Evolutionary conservation across 441 rosid genomes (phyloP).

Genomic region (Erodium moschatum): DNA sequence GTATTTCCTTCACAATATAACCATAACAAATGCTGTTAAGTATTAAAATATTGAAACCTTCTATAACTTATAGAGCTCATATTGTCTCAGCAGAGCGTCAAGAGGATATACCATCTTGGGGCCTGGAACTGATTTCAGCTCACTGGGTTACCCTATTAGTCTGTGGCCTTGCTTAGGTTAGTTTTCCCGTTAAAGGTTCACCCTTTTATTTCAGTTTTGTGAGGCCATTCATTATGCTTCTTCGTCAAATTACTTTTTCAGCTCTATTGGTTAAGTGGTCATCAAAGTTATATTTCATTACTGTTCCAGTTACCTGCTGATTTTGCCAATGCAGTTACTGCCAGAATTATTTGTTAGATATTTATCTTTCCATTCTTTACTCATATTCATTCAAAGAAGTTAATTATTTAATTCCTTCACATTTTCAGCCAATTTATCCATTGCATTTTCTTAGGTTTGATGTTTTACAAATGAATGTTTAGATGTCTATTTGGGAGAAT

Average conservation of each 20-base stretch:
- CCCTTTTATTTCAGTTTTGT: constrained; percentile 32
- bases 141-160: constrained; percentile 87
- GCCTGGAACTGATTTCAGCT: constrained; percentile 90
- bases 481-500: no score
- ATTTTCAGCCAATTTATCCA: no score
- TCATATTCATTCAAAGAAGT: not conserved
- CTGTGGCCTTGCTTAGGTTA: constrained; percentile 99
- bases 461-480: no score
- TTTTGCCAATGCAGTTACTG: not conserved
- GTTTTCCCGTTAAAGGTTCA: constrained; percentile 63
- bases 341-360: not conserved
- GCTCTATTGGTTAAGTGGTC: constrained; percentile 11
- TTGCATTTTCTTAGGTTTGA: no score
- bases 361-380: not conserved
- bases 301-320: not conserved
- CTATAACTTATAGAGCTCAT: constrained; percentile 52
- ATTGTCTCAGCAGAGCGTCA: constrained; percentile 91
- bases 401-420: no score
- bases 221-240: constrained; percentile 48
- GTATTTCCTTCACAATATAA: no score
- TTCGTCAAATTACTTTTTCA: constrained; percentile 41
- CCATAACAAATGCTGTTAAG: constrained; percentile 35
- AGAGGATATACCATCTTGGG: constrained; percentile 95
- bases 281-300: not conserved
- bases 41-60: constrained; percentile 18